Evolutionary conservation across 192 early-diverging fungal genomes (phyloP).

Genomic region (Geranomyces variabilis): DNA sequence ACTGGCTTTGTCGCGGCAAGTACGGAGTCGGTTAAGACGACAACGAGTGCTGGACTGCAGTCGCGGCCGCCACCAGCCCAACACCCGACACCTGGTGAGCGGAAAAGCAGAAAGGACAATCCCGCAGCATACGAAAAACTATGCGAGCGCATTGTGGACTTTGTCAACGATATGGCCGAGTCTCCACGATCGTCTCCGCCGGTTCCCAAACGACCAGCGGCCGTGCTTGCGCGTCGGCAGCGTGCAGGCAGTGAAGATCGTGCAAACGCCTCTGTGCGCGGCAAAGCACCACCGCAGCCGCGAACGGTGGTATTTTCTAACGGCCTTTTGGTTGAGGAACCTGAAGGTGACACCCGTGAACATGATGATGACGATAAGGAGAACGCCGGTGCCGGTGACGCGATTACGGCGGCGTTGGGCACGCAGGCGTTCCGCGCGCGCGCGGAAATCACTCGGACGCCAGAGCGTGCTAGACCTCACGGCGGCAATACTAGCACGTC

Average conservation of each 20-base stretch:
- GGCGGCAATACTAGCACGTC: too few species aligned
- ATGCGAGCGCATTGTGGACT: conserved; percentile 1
- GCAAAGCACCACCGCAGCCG: neutral
- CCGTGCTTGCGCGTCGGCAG: too few species aligned
- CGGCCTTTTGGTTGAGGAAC: neutral
- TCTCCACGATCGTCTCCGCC: neutral
- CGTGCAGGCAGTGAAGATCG: neutral
- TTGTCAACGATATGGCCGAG: neutral
- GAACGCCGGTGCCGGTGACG: too few species aligned
- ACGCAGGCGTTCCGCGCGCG: conserved; percentile 19
- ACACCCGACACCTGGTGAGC: too few species aligned
- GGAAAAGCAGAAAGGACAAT: too few species aligned
- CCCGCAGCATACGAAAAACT: neutral
- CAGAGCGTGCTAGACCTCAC: conserved; percentile 12
- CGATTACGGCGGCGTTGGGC: neutral
- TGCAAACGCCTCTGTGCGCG: neutral
- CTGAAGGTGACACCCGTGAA: neutral
- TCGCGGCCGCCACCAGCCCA: too few species aligned
- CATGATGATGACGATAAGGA: neutral
- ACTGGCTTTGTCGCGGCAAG: too few species aligned
- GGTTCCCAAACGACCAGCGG: too few species aligned
- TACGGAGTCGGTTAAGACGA: too few species aligned
- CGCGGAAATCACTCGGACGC: conserved; percentile 19
- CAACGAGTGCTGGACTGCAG: too few species aligned
- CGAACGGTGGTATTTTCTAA: neutral